These are phyloP conservation scores for Apiotrichum laibachii DNA, from an alignment of 1,284 basidiomycete genomes.

Conservation along the genomic window DNA sequence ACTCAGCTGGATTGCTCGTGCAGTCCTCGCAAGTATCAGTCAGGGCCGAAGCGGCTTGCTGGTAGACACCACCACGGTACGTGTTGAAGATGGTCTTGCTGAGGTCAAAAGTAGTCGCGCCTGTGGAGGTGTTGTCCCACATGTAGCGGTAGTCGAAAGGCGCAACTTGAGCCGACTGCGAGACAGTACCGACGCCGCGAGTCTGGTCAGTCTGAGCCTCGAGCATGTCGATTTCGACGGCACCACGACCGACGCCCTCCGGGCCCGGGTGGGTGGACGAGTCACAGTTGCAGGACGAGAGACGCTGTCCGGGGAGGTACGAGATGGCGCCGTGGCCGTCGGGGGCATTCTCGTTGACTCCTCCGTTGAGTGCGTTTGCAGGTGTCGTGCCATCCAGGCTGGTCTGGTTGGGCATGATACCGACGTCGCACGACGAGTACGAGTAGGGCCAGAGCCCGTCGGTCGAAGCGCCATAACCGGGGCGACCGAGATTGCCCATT, in stretches of 20 bases:
- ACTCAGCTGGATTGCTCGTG: neutral
- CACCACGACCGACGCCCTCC: conserved; percentile 57
- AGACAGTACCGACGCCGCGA: conserved; percentile 23
- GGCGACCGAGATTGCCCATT: conserved; percentile 53
- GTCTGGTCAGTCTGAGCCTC: conserved; percentile 56
- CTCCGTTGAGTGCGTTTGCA: conserved; percentile 42
- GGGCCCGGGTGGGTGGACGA: conserved; percentile 63
- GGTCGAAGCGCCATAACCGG: conserved; percentile 61
- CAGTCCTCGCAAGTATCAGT: conserved; percentile 51
- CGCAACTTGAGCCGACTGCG: conserved; percentile 38
- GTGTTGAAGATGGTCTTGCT: conserved; percentile 63
- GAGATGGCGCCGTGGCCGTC: conserved; percentile 28
- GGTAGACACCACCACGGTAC: conserved; percentile 73
- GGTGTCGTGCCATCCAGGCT: conserved; percentile 49
- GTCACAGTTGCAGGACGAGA: conserved; percentile 57
- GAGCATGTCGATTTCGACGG: conserved; percentile 67
- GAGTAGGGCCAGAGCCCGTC: conserved; percentile 67
- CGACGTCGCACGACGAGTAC: conserved; percentile 46
- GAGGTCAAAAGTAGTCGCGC: conserved; percentile 33
- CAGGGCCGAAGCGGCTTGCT: conserved; percentile 72
- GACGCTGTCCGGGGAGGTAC: conserved; percentile 56
- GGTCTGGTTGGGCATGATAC: conserved; percentile 30
- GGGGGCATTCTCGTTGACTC: conserved; percentile 23
- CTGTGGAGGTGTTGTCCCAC: conserved; percentile 58
- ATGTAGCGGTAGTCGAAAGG: conserved; percentile 66